These are phyloP conservation scores for Arachis stenosperma DNA, from an alignment of 306 rosid genomes.

Conservation along the genomic window DNA sequence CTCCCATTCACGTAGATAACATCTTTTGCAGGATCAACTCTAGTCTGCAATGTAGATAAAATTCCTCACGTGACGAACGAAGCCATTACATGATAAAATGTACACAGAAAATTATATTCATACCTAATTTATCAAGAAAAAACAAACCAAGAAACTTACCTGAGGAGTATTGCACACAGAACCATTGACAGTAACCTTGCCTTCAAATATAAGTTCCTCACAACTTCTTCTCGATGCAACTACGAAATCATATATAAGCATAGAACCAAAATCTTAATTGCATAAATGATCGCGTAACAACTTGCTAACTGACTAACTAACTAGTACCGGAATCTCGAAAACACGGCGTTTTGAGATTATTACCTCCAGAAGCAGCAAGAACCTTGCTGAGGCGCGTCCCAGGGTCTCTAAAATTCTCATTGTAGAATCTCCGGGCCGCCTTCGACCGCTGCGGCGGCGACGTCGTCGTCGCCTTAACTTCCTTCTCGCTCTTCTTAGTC, in stretches of 20 bases:
- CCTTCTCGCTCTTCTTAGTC: conserved; percentile 30
- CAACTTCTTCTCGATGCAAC: conserved; percentile 93
- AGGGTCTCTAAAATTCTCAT: conserved; percentile 66
- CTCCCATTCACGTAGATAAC: conserved; percentile 84
- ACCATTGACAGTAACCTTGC: conserved; percentile 84
- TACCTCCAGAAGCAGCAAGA: conserved; percentile 96
- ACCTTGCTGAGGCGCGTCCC: conserved; percentile 85
- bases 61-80: neutral
- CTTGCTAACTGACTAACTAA: neutral
- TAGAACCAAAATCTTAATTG: neutral
- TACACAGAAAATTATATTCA: neutral
- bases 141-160: conserved; percentile 44
- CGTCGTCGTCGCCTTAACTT: conserved; percentile 43
- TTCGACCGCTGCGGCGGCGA: conserved; percentile 67
- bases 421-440: conserved; percentile 85
- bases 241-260: conserved; percentile 20
- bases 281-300: neutral
- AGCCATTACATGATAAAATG: conserved; percentile 1
- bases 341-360: neutral
- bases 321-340: neutral
- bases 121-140: neutral
- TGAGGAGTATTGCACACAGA: conserved; percentile 86
- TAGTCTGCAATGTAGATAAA: conserved; percentile 57
- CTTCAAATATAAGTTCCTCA: conserved; percentile 89
- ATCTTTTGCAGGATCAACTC: conserved; percentile 87